A percentile compares a stretch with the other conserved stretches of the same genome.
Evolutionary conservation across 2,329 filamentous ascomycete genomes (phyloP).

Genomic region (Colletotrichum destructivum): DNA sequence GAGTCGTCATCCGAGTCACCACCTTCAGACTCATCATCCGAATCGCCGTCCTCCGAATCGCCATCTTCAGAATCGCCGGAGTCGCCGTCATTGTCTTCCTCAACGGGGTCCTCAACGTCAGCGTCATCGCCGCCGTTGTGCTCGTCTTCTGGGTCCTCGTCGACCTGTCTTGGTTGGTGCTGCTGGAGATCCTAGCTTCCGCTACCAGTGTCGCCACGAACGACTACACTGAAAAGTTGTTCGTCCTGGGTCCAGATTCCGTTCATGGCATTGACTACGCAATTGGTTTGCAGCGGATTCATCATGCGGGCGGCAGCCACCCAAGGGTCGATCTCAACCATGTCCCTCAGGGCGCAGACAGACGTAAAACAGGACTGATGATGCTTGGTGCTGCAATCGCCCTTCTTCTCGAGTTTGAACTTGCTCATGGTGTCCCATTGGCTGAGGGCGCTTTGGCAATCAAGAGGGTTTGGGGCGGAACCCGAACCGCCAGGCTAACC

Average conservation of each 20-base stretch:
- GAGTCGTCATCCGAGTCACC: background rate
- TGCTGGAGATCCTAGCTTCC: background rate
- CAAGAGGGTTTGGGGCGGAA: constrained; percentile 8
- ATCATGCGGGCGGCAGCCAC: constrained; percentile 33
- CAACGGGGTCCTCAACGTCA: background rate
- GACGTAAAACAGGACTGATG: constrained; percentile 15
- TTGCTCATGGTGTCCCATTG: constrained; percentile 2
- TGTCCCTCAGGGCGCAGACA: constrained; percentile 11
- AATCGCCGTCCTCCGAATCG: background rate
- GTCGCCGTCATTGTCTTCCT: background rate
- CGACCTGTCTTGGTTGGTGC: background rate
- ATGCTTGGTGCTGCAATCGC: background rate
- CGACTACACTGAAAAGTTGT: background rate
- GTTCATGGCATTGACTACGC: constrained; percentile 28
- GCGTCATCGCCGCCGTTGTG: background rate
- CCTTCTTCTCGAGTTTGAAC: background rate
- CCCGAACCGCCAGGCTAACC: background rate
- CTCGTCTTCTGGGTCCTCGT: background rate
- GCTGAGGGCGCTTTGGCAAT: constrained; percentile 22
- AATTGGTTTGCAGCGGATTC: constrained; percentile 31
- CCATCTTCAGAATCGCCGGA: background rate
- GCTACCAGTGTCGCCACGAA: background rate
- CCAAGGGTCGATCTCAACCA: constrained; percentile 2
- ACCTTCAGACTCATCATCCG: background rate
- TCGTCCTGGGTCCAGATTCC: constrained; percentile 26